Base-by-base conservation (phyloP, 495 filamentous ascomycete genomes). In the Sordaria brevicollis region DNA sequence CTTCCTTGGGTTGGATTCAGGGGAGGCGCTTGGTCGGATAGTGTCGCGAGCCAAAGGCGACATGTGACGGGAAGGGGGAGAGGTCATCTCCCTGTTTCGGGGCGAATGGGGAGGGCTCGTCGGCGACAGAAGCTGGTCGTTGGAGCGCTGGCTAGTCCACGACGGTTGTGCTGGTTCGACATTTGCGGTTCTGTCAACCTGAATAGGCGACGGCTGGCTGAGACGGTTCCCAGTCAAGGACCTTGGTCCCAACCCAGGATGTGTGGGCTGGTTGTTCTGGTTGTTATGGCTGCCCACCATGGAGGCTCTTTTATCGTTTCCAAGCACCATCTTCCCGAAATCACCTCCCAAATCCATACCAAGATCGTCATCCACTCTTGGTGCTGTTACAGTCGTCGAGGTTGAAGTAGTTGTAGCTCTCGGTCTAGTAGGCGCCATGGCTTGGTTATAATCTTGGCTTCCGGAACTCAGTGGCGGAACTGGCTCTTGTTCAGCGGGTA, bases 281-380 rank as follows among this genome's bases (percentile, higher is more conserved):
- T 81, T 79, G 67, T 79, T 76, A 65, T 78, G 80, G 19, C 79
- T 31, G 7, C 81, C 83, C 39, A 79, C 74, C 57, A 83, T 78
- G 69, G 85, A 88, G 25, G 85, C 82, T 67, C 83, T 83, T 74
- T 91, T 91, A 37, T 84, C 82, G 35, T 81, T 81, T 15, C 82
- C 82, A 33, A 89, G 83, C 69, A 93, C 87, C 86, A 93, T 89
- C 71, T 85, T 89, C 13, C 86, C 84, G 75, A 93, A 92, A 68
- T 89, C 89, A 65, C 87, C 87, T 11, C 85, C 85, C 62, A 84
- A 82, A 81, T 79, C 87, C 71, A 82, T 78, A 65, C 83, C 81
- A 49, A 92, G 83, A 72, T 84, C 80, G 35, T 88, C 84, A n/a
- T 88, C 81, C 33, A 93, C 78, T 71, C 87, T 89, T 15, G 90